phyloP scores from a whole-genome alignment of 1,284 basidiomycete species.

The Cryptococcus floricola region DNA sequence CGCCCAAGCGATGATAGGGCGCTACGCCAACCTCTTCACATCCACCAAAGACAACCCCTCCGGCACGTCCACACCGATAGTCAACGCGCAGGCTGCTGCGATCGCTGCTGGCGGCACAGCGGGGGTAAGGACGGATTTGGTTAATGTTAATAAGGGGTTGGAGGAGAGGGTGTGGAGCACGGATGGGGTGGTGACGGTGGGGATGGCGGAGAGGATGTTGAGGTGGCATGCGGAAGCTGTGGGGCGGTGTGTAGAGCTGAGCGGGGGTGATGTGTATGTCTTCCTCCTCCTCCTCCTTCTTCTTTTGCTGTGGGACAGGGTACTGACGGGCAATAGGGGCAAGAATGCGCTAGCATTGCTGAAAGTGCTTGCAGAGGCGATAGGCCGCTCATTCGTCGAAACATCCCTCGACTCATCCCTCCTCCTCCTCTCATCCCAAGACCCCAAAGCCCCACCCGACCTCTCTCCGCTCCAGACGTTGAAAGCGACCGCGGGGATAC shows the following conservation, averaged over 20 bases:
- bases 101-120: neutral
- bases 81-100: no score
- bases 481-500: conserved; percentile 77
- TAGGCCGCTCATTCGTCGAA: conserved; percentile 83
- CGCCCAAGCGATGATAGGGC: conserved; percentile 53
- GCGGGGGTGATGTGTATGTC: conserved; percentile 74
- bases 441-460: conserved; percentile 74
- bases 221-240: conserved; percentile 96
- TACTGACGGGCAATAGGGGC: conserved; percentile 55
- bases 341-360: conserved; percentile 86
- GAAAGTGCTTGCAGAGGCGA: conserved; percentile 81
- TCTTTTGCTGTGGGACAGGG: neutral
- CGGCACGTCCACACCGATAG: conserved; percentile 4
- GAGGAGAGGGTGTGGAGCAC: conserved; percentile 72
- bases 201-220: conserved; percentile 79
- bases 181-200: conserved; percentile 72
- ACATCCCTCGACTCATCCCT: conserved; percentile 80
- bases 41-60: conserved; percentile 22
- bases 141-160: conserved; percentile 25
- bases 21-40: conserved; percentile 68
- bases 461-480: conserved; percentile 68
- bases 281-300: neutral
- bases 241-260: conserved; percentile 85
- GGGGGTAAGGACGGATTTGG: conserved; percentile 6
- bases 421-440: conserved; percentile 52